phyloP scores from a whole-genome alignment of 129 eudicot species.

The Flaveria trinervia region DNA sequence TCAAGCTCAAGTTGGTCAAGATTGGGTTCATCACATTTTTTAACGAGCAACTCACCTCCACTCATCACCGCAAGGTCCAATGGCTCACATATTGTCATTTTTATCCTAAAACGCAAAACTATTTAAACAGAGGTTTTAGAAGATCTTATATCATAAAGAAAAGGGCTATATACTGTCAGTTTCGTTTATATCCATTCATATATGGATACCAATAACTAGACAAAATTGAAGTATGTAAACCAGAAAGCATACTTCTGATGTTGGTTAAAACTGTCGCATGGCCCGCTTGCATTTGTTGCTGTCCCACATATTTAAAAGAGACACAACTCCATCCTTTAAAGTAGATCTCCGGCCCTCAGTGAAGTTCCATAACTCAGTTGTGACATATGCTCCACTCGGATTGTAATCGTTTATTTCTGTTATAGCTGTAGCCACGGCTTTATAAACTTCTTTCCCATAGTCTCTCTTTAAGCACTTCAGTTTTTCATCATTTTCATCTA shows the following conservation, averaged over 20 bases:
- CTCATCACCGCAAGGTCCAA: neutral
- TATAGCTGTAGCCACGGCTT: constrained; percentile 67
- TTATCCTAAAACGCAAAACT: neutral
- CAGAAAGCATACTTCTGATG: neutral
- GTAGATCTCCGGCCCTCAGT: constrained; percentile 55
- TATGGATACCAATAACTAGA: constrained; percentile 16
- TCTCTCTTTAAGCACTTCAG: constrained; percentile 53
- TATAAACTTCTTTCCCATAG: constrained; percentile 55
- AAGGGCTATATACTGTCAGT: constrained; percentile 11
- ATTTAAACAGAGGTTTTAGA: neutral
- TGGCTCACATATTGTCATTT: neutral
- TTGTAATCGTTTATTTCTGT: constrained; percentile 76
- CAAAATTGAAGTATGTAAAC: constrained; percentile 20
- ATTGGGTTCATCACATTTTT: neutral
- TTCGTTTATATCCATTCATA: constrained; percentile 9
- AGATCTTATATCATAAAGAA: neutral
- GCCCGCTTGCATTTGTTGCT: constrained; percentile 34
- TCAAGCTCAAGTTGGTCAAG: neutral
- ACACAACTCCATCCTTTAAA: constrained; percentile 62
- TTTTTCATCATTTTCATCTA: constrained; percentile 61
- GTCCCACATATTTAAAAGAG: constrained; percentile 55
- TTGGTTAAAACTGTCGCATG: neutral
- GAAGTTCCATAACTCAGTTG: constrained; percentile 75
- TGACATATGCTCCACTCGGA: constrained; percentile 77
- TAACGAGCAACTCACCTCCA: neutral